A percentile compares a stretch with the other conserved stretches of the same genome.
phyloP scores from a whole-genome alignment of 2,329 filamentous ascomycete species.

The Colletotrichum higginsianum region DNA sequence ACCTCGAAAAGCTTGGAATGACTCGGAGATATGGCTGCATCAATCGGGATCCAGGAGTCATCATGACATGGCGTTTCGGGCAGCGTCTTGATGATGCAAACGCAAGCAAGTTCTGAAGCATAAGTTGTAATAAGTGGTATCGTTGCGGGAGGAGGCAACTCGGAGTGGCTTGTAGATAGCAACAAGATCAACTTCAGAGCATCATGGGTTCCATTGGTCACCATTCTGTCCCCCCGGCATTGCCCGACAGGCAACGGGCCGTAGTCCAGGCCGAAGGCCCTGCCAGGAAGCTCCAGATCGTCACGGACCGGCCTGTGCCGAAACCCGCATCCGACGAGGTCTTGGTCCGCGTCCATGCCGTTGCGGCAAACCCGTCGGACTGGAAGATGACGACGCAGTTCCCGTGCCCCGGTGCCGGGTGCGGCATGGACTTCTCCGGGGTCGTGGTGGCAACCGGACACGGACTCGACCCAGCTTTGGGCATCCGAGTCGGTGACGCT shows the following conservation, averaged over 20 bases:
- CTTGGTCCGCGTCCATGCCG: constrained; percentile 47
- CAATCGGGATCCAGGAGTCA: too few species aligned
- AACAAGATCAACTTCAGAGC: too few species aligned
- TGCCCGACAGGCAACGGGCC: constrained; percentile 17
- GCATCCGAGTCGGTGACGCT: constrained; percentile 46
- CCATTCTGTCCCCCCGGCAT: neutral
- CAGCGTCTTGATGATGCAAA: too few species aligned
- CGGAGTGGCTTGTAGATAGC: too few species aligned
- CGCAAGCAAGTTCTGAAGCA: too few species aligned
- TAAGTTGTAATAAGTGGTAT: too few species aligned
- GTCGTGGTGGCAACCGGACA: constrained; percentile 48
- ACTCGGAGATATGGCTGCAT: too few species aligned
- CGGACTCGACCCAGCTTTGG: neutral
- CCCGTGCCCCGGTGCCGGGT: constrained; percentile 48
- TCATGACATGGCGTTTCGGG: too few species aligned
- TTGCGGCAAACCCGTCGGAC: constrained; percentile 56
- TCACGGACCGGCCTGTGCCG: constrained; percentile 2
- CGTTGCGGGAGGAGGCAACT: too few species aligned
- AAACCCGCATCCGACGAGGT: constrained; percentile 28
- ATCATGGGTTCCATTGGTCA: too few species aligned
- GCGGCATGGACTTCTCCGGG: constrained; percentile 54
- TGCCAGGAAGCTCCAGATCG: neutral
- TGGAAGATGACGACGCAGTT: constrained; percentile 51
- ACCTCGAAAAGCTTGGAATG: too few species aligned
- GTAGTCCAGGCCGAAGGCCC: constrained; percentile 10